Conservation (phyloP, 2,329 filamentous ascomycete genomes). For the Trichoderma oligosporum region DNA sequence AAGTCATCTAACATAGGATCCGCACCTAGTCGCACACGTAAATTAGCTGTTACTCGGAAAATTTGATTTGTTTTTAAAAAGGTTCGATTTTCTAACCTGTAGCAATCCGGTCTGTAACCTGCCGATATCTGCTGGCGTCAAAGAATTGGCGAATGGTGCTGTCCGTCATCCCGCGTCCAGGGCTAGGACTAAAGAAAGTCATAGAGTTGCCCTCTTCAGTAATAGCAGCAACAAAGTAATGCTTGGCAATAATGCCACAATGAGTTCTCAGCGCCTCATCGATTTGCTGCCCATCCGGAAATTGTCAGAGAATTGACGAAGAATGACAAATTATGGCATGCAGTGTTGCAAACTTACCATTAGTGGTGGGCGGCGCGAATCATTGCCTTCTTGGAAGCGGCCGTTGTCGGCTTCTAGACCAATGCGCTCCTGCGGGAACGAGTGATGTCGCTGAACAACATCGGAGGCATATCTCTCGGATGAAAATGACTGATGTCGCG, state of each 20-base stretch:
- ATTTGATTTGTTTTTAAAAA: background rate
- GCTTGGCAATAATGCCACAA: conserved; percentile 49
- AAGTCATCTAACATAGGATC: conserved; percentile 36
- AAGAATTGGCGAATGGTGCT: conserved; percentile 45
- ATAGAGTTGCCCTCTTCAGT: conserved; percentile 45
- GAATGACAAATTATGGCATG: background rate
- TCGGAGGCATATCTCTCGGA: conserved; percentile 31
- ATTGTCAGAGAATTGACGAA: background rate
- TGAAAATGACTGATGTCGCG: conserved; percentile 32
- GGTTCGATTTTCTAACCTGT: conserved; percentile 40
- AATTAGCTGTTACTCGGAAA: background rate
- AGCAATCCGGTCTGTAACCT: conserved; percentile 38
- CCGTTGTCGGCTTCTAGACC: conserved; percentile 32
- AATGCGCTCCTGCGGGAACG: conserved; percentile 32
- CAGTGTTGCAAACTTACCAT: conserved; percentile 33
- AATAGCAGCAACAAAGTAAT: conserved; percentile 52
- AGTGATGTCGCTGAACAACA: conserved; percentile 29
- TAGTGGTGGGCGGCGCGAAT: conserved; percentile 36
- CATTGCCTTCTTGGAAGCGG: conserved; percentile 36
- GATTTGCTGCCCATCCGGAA: conserved; percentile 40
- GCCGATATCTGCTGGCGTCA: conserved; percentile 40
- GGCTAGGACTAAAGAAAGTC: conserved; percentile 47
- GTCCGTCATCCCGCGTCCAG: conserved; percentile 37
- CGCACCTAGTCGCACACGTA: conserved; percentile 26
- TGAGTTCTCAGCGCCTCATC: conserved; percentile 49